phyloP scores from a whole-genome alignment of 345 rosid genomes.

The Excoecaria agallocha region DNA sequence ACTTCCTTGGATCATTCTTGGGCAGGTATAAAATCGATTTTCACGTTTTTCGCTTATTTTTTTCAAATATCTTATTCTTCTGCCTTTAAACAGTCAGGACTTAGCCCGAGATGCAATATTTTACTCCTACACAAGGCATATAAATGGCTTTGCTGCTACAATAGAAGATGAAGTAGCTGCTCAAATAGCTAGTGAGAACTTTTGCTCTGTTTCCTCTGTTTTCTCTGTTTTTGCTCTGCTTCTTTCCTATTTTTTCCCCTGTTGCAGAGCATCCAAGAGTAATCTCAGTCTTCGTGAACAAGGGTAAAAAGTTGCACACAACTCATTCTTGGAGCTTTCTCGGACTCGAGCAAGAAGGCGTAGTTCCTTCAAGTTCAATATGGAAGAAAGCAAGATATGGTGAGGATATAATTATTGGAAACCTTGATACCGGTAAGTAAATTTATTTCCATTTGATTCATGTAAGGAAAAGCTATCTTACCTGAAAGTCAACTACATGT shows the following conservation, averaged over 20 bases:
- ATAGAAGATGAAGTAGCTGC: conserved; percentile 32
- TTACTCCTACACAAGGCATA: conserved; percentile 32
- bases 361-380: conserved; percentile 22
- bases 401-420: conserved; percentile 43
- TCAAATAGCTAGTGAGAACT: conserved; percentile 28
- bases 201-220: conserved; percentile 5
- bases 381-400: conserved; percentile 42
- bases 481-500: not conserved
- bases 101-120: conserved; percentile 21
- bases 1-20: conserved; percentile 34
- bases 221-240: conserved; percentile 6
- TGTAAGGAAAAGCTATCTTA: not conserved
- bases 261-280: conserved; percentile 54
- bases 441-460: not conserved
- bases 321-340: conserved; percentile 70
- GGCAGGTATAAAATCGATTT: conserved; percentile 30
- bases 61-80: not conserved
- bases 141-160: conserved; percentile 39
- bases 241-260: not conserved
- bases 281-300: conserved; percentile 54
- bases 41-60: not conserved
- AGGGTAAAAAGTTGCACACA: conserved; percentile 47
- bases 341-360: conserved; percentile 27
- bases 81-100: conserved; percentile 11
- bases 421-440: conserved; percentile 40